Evolutionary conservation across 2,329 filamentous ascomycete species (phyloP).

Genomic region (Neofusicoccum ribis): DNA sequence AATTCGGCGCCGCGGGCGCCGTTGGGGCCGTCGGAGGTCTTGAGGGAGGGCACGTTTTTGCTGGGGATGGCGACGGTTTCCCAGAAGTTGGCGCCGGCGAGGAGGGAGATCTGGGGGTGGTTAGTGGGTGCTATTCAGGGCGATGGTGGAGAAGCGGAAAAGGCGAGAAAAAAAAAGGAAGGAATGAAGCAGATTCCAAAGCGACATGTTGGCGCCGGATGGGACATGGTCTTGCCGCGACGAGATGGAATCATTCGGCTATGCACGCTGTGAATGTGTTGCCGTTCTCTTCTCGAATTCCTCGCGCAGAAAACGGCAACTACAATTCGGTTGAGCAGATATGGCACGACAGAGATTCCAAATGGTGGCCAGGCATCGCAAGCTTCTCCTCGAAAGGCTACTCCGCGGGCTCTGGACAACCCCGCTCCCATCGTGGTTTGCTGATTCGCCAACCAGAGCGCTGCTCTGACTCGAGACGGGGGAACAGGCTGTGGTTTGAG

Average conservation of each 20-base stretch:
- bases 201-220: too few relatives aligned
- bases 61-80: conserved; percentile 63
- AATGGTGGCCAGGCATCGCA: not conserved
- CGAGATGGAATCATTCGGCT: too few relatives aligned
- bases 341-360: too few relatives aligned
- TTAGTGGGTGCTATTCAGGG: not conserved
- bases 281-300: too few relatives aligned
- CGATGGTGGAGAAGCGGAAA: too few relatives aligned
- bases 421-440: not conserved
- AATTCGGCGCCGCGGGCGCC: conserved; percentile 70
- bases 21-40: conserved; percentile 69
- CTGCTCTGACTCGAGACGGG: not conserved
- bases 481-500: not conserved
- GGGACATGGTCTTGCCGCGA: too few relatives aligned
- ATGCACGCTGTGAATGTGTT: too few relatives aligned
- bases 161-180: not conserved
- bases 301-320: too few relatives aligned
- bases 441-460: not conserved
- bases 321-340: too few relatives aligned
- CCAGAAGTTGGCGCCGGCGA: conserved; percentile 66
- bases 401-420: too few relatives aligned
- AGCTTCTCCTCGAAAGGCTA: too few relatives aligned
- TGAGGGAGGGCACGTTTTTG: conserved; percentile 63
- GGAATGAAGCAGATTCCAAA: too few relatives aligned
- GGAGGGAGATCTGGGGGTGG: conserved; percentile 35